Conservation (phyloP, 2,329 filamentous ascomycete genomes). For the Penicillium sp. region DNA sequence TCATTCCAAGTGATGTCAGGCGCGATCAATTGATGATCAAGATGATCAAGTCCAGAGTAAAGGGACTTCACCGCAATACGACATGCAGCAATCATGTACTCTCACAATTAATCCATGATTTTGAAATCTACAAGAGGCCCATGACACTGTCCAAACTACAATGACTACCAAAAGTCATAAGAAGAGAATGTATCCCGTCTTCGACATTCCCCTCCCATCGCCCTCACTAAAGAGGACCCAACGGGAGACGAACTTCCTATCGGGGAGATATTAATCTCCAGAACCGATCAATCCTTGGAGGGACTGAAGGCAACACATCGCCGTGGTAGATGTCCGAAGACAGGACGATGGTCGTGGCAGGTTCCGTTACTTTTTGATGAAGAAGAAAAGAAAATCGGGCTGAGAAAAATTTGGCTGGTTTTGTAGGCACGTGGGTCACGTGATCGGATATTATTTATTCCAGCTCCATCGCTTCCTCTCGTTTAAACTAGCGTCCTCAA, state of each 20-base stretch:
- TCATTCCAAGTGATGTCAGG: slow-evolving; percentile 15
- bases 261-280: slow-evolving; percentile 57
- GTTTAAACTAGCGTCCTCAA: neutral
- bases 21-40: neutral
- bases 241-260: slow-evolving; percentile 68
- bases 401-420: slow-evolving; percentile 17
- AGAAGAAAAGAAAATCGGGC: slow-evolving; percentile 44
- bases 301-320: slow-evolving; percentile 64
- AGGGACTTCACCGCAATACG: neutral
- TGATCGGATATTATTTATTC: slow-evolving; percentile 25
- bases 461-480: slow-evolving; percentile 3
- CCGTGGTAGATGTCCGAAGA: slow-evolving; percentile 46
- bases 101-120: too few relatives aligned
- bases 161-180: neutral
- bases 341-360: slow-evolving; percentile 65
- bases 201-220: slow-evolving; percentile 67
- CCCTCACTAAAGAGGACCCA: slow-evolving; percentile 66
- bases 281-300: slow-evolving; percentile 52
- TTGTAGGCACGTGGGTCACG: slow-evolving; percentile 32
- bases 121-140: neutral
- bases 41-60: neutral
- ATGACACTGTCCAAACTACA: neutral
- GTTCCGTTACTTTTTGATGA: slow-evolving; percentile 58
- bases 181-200: slow-evolving; percentile 54
- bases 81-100: neutral